These are phyloP conservation scores for Mangifera indica DNA, from an alignment of 345 rosid species.

Conservation along the genomic window DNA sequence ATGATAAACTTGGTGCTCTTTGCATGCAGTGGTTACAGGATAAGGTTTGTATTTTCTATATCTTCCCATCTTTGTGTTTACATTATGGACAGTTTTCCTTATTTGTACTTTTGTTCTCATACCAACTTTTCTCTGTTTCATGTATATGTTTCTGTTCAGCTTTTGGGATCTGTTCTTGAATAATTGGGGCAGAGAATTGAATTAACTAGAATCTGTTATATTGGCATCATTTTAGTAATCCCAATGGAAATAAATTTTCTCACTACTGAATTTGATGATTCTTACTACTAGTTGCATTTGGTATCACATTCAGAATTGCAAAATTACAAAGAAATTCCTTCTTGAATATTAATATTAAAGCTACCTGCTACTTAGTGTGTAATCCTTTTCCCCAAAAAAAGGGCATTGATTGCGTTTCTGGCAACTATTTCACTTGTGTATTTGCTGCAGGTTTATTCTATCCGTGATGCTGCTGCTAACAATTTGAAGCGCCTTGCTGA, in stretches of 20 bases:
- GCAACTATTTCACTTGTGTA: background rate
- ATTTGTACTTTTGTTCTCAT: background rate
- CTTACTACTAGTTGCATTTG: background rate
- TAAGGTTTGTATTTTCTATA: conserved; percentile 54
- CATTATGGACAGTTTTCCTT: background rate
- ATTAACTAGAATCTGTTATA: background rate
- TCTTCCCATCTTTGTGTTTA: background rate
- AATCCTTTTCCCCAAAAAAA: background rate
- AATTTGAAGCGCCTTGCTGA: conserved; percentile 84
- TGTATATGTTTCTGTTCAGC: background rate
- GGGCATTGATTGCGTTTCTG: background rate
- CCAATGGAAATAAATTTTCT: background rate
- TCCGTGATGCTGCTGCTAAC: conserved; percentile 86
- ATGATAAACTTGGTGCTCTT: conserved; percentile 88
- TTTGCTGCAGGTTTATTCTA: conserved; percentile 62
- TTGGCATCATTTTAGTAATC: conserved; percentile 2
- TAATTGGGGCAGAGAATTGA: background rate
- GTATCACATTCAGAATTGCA: background rate
- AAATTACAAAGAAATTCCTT: background rate
- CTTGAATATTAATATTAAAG: background rate
- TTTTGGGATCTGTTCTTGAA: conserved; percentile 3
- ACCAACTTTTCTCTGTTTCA: background rate
- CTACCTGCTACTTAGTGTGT: background rate
- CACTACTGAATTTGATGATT: background rate
- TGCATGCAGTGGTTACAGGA: conserved; percentile 99